Conservation (phyloP, 2,329 filamentous ascomycete genomes). For the Pseudopithomyces maydicus region DNA sequence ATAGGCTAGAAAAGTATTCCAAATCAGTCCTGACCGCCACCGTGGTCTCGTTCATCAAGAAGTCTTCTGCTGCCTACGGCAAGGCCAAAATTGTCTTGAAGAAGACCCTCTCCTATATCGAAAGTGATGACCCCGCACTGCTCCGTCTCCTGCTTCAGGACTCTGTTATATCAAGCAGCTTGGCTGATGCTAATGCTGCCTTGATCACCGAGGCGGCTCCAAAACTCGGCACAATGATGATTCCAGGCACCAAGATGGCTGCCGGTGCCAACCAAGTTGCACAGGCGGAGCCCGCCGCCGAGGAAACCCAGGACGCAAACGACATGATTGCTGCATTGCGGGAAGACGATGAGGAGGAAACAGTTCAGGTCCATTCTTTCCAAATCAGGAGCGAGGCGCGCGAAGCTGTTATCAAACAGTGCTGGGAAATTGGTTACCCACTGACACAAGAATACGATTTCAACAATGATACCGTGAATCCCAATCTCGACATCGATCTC, state of each 20-base stretch:
- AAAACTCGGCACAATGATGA: constrained; percentile 85
- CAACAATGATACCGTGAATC: constrained; percentile 84
- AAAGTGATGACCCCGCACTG: constrained; percentile 86
- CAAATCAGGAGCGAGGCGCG: constrained; percentile 84
- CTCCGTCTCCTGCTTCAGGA: constrained; percentile 87
- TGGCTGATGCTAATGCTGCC: constrained; percentile 73
- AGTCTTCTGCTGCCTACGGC: constrained; percentile 87
- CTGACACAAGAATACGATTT: constrained; percentile 98
- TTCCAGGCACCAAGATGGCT: constrained; percentile 92
- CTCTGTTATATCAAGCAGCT: constrained; percentile 76
- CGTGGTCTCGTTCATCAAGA: constrained; percentile 78
- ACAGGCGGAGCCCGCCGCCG: constrained; percentile 30
- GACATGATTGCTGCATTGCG: constrained; percentile 71
- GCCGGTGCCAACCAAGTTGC: constrained; percentile 77
- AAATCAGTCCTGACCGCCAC: constrained; percentile 86
- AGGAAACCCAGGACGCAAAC: constrained; percentile 46
- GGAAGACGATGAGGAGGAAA: constrained; percentile 76
- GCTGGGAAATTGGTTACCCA: constrained; percentile 82
- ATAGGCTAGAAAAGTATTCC: constrained; percentile 82
- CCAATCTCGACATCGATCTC: constrained; percentile 91
- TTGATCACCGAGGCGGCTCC: constrained; percentile 83
- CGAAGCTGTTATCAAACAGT: constrained; percentile 86
- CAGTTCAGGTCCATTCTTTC: constrained; percentile 89
- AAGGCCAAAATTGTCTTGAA: constrained; percentile 96
- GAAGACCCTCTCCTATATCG: constrained; percentile 91